A percentile compares a stretch with the other conserved stretches of the same genome.
These are phyloP conservation scores for Rhododendron kiyosumense DNA, from an alignment of 148 eudicot species.

Conservation along the genomic window DNA sequence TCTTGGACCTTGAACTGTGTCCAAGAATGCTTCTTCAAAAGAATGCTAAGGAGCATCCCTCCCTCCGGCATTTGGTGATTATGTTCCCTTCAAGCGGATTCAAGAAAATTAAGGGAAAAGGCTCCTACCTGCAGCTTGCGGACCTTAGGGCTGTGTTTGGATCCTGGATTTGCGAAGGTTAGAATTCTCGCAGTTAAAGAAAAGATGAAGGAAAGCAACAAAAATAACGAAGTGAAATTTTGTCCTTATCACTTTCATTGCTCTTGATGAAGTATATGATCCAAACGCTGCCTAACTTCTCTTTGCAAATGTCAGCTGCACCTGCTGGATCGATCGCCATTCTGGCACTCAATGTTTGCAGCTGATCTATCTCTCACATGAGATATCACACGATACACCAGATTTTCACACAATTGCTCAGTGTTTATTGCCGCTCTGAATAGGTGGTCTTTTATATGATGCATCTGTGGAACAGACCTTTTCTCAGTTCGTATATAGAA, in stretches of 20 bases:
- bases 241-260: not conserved
- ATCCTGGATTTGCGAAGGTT: not conserved
- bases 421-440: not conserved
- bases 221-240: not conserved
- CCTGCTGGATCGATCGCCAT: constrained; percentile 11
- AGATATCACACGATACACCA: constrained; percentile 4
- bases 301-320: constrained; percentile 19
- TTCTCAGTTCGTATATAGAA: not conserved
- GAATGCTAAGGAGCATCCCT: constrained; percentile 18
- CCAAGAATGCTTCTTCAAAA: not conserved
- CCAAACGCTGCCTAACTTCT: not conserved
- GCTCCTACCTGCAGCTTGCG: constrained; percentile 16
- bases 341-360: constrained; percentile 1
- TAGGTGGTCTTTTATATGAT: not conserved
- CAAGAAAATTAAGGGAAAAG: not conserved
- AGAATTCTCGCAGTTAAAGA: not conserved
- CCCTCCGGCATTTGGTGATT: constrained; percentile 5
- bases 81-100: not conserved
- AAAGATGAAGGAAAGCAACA: not conserved
- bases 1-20: constrained; percentile 13
- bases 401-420: not conserved
- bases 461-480: not conserved
- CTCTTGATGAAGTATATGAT: not conserved
- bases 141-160: not conserved
- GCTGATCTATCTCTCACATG: constrained; percentile 9